These are phyloP conservation scores for Mortierella sp. DNA, from an alignment of 371 early-diverging fungal genomes.

Conservation along the genomic window DNA sequence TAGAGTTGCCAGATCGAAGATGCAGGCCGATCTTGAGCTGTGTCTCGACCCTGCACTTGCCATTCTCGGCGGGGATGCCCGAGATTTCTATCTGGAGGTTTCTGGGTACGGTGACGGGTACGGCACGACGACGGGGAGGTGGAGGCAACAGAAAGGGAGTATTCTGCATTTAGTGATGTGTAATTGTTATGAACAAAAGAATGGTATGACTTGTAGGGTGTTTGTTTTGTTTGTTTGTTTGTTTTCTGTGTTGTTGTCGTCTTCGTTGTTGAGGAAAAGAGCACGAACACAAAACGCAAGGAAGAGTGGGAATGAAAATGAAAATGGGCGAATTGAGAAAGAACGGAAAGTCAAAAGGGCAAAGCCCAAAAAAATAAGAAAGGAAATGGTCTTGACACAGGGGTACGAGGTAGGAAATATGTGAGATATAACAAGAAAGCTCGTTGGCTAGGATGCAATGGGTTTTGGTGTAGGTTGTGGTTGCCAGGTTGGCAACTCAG, in stretches of 20 bases:
- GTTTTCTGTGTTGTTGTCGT: not conserved
- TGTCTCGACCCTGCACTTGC: slow-evolving; percentile 84
- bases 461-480: not conserved
- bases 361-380: not conserved
- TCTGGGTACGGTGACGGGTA: not conserved
- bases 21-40: slow-evolving; percentile 80
- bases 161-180: not conserved
- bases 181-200: not conserved
- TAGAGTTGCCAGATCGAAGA: slow-evolving; percentile 65
- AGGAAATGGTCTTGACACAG: not conserved
- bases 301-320: not conserved
- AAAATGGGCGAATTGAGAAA: not conserved
- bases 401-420: not conserved
- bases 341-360: not conserved
- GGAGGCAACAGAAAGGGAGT: slow-evolving; percentile 5
- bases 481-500: not conserved
- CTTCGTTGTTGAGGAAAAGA: not conserved
- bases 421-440: not conserved
- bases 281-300: not conserved
- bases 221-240: not conserved
- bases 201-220: not conserved
- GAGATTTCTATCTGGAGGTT: slow-evolving; percentile 65
- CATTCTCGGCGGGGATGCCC: slow-evolving; percentile 77
- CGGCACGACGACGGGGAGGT: not conserved
- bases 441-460: slow-evolving; percentile 6